phyloP scores from a whole-genome alignment of 2,329 filamentous ascomycete species.

The Paracoccidioides brasiliensis region DNA sequence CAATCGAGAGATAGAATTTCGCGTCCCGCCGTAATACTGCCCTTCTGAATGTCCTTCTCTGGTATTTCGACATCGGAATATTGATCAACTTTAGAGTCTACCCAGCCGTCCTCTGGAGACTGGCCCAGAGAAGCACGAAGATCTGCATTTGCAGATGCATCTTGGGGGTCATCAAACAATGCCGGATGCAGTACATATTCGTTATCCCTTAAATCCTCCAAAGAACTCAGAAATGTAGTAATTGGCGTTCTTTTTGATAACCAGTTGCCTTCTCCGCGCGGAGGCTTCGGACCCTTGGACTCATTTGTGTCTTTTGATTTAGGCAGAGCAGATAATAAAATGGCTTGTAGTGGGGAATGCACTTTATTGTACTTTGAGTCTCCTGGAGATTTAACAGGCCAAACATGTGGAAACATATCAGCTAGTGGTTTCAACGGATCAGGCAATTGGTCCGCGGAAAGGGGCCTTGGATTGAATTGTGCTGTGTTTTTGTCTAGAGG shows the following conservation, averaged over 20 bases:
- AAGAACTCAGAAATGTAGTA: conserved; percentile 60
- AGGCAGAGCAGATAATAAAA: conserved; percentile 61
- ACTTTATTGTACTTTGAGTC: conserved; percentile 70
- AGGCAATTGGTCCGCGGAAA: conserved; percentile 26
- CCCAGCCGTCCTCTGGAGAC: conserved; percentile 56
- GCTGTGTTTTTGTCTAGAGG: conserved; percentile 17
- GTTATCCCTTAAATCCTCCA: conserved; percentile 65
- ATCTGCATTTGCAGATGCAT: conserved; percentile 41
- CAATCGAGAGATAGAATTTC: conserved; percentile 76
- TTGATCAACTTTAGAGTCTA: conserved; percentile 57
- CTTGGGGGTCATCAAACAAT: conserved; percentile 46
- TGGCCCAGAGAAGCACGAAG: conserved; percentile 40
- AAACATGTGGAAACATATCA: conserved; percentile 74
- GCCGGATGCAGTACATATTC: conserved; percentile 77
- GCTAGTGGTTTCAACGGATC: conserved; percentile 52
- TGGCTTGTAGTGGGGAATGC: conserved; percentile 74
- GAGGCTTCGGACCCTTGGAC: conserved; percentile 43
- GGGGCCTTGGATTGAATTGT: conserved; percentile 22
- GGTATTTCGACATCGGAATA: conserved; percentile 56
- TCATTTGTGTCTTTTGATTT: conserved; percentile 52
- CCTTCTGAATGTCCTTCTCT: conserved; percentile 59
- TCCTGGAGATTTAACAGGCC: conserved; percentile 78
- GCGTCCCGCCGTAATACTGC: conserved; percentile 71
- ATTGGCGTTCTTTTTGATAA: conserved; percentile 68
- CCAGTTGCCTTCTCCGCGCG: conserved; percentile 52